phyloP scores from a whole-genome alignment of 805 yeast genomes.

The Wickerhamiella bombiphila region DNA sequence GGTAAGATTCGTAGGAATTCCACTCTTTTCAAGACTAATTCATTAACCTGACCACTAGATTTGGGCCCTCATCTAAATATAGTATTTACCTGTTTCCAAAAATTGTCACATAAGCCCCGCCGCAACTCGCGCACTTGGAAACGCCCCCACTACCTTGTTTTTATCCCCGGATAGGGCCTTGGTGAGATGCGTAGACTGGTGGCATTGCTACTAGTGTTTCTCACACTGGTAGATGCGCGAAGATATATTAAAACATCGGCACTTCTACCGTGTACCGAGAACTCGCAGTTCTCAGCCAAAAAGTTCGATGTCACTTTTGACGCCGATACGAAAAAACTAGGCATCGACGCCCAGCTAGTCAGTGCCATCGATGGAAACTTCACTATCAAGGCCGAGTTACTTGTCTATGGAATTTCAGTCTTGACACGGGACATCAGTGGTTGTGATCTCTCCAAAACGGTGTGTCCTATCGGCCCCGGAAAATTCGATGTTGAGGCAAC shows the following conservation, averaged over 20 bases:
- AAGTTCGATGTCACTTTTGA: constrained; percentile 60
- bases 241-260: constrained; percentile 38
- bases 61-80: too few relatives aligned
- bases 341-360: constrained; percentile 57
- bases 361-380: constrained; percentile 66
- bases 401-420: constrained; percentile 68
- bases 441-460: constrained; percentile 42
- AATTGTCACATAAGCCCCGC: too few relatives aligned
- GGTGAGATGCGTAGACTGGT: background rate
- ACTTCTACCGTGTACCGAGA: constrained; percentile 78
- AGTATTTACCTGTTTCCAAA: too few relatives aligned
- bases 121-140: too few relatives aligned
- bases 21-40: too few relatives aligned
- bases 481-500: constrained; percentile 55
- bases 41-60: too few relatives aligned
- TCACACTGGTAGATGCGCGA: constrained; percentile 19
- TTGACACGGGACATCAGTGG: constrained; percentile 41
- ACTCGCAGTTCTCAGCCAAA: constrained; percentile 76
- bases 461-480: constrained; percentile 82
- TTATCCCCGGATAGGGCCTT: too few relatives aligned
- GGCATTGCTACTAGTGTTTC: background rate
- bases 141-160: too few relatives aligned
- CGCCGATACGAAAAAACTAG: constrained; percentile 49
- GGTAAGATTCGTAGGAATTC: too few relatives aligned
- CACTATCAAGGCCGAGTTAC: constrained; percentile 46